Evolutionary conservation across 2,329 filamentous ascomycete species (phyloP), one percentile per base, ranked within the genome.

Genomic region (Apiospora rasikravindrae): DNA sequence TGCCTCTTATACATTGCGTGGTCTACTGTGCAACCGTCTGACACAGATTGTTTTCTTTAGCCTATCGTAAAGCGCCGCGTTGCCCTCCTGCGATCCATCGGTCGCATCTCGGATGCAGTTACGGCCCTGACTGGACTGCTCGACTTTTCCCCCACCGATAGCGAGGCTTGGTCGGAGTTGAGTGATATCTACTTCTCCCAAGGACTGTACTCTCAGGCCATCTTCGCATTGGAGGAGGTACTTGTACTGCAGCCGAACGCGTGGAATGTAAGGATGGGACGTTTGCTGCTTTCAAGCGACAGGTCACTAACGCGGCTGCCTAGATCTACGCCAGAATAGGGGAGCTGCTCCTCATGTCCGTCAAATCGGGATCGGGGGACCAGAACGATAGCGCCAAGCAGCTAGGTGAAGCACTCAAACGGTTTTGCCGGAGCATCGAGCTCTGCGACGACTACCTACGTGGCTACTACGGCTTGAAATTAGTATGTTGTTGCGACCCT

Each of bases 141-240:
- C 67, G 93, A 97, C 79, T 91, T 92, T 73, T 93, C 92, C 70
- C 95, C 96, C 1, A 98, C 94, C 1, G 96, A 99, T 84, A 91
- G 92, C 7, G 96, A 99, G 84, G 92, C 93, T 13, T 99, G 96
- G 96, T 90, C 94, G 70, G 96, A 99, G 84, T 86, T 98, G 76
- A 90, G 94, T 70, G 94, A 98, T 80, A 84, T 98, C 73, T 98
- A 99, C 82, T 87, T 95, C 42, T 87, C 88, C 26, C 93, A 96
- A 79, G 94, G 93, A 0, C 83, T 96, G 77, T 94, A 93, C 79
- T 84, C 91, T 19, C 96, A 98, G 82, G 93, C 95, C 51, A 91
- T 98, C 69, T 98, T 93, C 82, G 92, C 94, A 73, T 84, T 98
- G 64, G 96, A 99, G 81, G 96, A 99, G 82, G 94, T 97, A 26